Percentiles rank a stretch among this genome's conserved stretches.
These are phyloP conservation scores for Salix caprea DNA, from an alignment of 345 rosid species.

Conservation along the genomic window DNA sequence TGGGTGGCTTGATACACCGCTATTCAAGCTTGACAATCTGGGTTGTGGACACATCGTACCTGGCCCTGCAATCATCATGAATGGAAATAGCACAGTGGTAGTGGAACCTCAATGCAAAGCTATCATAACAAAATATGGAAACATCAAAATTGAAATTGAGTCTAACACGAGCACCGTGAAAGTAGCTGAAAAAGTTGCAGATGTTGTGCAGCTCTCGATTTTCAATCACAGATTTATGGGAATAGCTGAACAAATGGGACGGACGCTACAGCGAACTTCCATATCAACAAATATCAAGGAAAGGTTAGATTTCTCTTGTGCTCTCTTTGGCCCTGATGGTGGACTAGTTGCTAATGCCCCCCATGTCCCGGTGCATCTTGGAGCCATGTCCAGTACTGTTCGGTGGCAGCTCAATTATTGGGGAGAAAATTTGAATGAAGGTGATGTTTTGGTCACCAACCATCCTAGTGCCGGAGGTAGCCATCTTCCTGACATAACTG, in stretches of 20 bases:
- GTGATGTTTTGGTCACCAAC: constrained; percentile 88
- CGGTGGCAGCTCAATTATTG: constrained; percentile 85
- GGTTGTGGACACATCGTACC: constrained; percentile 61
- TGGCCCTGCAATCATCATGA: constrained; percentile 94
- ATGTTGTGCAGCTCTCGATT: constrained; percentile 92
- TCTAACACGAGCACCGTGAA: constrained; percentile 33
- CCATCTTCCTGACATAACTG: constrained; percentile 96
- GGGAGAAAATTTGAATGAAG: constrained; percentile 70
- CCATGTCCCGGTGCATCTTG: constrained; percentile 94
- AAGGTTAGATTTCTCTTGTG: constrained; percentile 92
- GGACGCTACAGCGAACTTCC: constrained; percentile 93
- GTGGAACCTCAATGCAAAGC: constrained; percentile 88
- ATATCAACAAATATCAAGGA: constrained; percentile 96
- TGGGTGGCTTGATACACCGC: constrained; percentile 71
- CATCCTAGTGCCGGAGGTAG: constrained; percentile 98
- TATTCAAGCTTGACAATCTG: constrained; percentile 72
- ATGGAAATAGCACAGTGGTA: constrained; percentile 91
- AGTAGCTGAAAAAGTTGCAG: constrained; percentile 71
- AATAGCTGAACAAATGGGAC: constrained; percentile 98
- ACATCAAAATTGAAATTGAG: constrained; percentile 72
- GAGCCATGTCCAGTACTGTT: constrained; percentile 96
- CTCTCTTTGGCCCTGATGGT: constrained; percentile 91
- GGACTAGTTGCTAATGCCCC: constrained; percentile 98
- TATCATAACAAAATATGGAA: constrained; percentile 75
- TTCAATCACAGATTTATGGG: constrained; percentile 98